Percentiles rank a stretch among this genome's conserved stretches.
Conservation (phyloP, 2,329 filamentous ascomycete genomes). For the Pseudocercospora crystallina region DNA sequence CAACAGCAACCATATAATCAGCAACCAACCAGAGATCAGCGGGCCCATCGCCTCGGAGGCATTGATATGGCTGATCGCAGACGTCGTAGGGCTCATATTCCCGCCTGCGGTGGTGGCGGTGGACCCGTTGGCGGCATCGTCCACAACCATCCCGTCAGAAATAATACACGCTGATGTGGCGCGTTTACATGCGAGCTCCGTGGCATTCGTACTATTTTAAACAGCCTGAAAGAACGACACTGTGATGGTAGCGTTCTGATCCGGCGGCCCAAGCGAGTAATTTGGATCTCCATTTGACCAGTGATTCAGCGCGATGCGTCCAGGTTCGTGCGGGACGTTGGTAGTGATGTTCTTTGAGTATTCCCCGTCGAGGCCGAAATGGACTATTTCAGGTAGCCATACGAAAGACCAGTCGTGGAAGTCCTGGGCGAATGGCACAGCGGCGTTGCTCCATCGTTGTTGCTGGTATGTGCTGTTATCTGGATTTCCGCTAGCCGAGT, state of each 20-base stretch:
- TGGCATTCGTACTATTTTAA: constrained; percentile 1
- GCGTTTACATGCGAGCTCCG: not conserved
- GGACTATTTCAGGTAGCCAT: constrained; percentile 2
- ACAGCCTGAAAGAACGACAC: constrained; percentile 5
- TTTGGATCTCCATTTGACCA: constrained; percentile 6
- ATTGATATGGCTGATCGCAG: no score
- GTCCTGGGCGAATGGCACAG: not conserved
- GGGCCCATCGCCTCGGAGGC: no score
- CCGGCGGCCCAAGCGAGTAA: constrained; percentile 1
- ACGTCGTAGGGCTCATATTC: no score
- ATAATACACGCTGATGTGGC: not conserved
- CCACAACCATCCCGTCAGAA: not conserved
- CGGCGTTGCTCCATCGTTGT: not conserved
- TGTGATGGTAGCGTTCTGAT: not conserved
- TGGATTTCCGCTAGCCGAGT: not conserved
- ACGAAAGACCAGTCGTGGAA: constrained; percentile 6
- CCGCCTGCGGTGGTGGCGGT: no score
- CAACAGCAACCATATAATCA: no score
- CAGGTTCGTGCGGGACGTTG: constrained; percentile 6
- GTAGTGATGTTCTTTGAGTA: constrained; percentile 1
- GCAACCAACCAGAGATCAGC: no score
- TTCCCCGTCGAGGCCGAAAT: constrained; percentile 3
- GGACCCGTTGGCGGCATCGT: no score
- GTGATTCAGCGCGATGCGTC: constrained; percentile 4
- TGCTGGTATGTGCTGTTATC: not conserved